Base-by-base conservation (phyloP, 768 basidiomycete genomes). In the Mycena rebaudengoi region DNA sequence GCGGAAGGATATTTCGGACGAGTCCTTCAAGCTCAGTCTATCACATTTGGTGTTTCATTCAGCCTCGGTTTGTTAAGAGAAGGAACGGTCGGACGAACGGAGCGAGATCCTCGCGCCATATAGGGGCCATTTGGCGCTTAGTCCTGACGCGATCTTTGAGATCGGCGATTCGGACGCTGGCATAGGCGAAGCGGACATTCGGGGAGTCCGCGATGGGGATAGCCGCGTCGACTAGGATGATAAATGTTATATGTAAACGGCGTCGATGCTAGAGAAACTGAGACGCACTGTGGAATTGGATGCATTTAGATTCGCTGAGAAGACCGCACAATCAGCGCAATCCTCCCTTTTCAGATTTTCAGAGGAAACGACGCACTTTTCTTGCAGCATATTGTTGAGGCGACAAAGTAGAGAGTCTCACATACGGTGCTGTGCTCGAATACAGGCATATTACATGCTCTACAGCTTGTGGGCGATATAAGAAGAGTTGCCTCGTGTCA, bases 391-490 rank as follows among this genome's bases (percentile, higher is more conserved):
- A 40, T 51, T 60, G 28, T 7, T 41, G 30, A 32, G 21, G 29
- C 20, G 4, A 40, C 4, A 44, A 13, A 41, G 21, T 11, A 3
- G 25, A 14, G 18, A 26, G 33, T 4, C 39, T 33, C 18, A 12
- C 41, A 60, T 52, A 51, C 32, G 49, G 32, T 60, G 59, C 59
- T 60, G 59, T 60, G 50, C 41, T 18, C n/a, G 12, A 20, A 39
- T 13, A 26, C 16, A 52, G 49, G 45, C 59, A 60, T 60, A 50
- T 33, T 30, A 39, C n/a, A n/a, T n/a, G n/a, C n/a, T n/a, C n/a
- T 52, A 60, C 59, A 60, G 59, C 59, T 60, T 60, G 49, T 52
- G 48, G 59, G 59, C 59, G 50, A 60, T 32, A 30, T 5, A 14
- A 23, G 26, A 26, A 37, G 3, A 12, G 16, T 43, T 18, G 50